phyloP scores from a whole-genome alignment of 176 grass and related monocot genomes.

The Carex myosuroides region DNA sequence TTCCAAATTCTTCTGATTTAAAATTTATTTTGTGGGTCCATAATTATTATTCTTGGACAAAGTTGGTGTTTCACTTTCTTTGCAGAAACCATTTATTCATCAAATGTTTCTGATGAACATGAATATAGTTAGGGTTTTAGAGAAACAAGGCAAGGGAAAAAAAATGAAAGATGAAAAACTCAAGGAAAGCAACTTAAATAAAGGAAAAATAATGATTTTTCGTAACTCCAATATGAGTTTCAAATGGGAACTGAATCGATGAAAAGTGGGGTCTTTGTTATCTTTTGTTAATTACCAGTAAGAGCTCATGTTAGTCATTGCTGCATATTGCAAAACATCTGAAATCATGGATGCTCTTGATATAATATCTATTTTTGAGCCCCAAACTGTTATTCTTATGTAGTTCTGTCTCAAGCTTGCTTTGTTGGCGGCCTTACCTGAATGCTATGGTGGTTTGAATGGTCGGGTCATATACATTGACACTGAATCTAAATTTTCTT shows the following conservation, averaged over 20 bases:
- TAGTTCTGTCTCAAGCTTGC: conserved; percentile 93
- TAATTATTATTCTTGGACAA: background rate
- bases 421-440: conserved; percentile 64
- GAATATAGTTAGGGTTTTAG: background rate
- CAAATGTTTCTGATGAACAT: background rate
- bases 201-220: background rate
- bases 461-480: conserved; percentile 79
- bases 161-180: background rate
- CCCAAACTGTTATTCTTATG: conserved; percentile 18
- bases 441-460: conserved; percentile 75
- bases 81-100: background rate
- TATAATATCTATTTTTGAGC: background rate
- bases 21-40: background rate
- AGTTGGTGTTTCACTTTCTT: background rate
- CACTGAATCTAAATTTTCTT: conserved; percentile 91
- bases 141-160: background rate
- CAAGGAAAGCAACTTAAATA: background rate
- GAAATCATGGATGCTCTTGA: background rate
- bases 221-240: background rate
- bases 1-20: background rate
- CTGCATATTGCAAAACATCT: background rate
- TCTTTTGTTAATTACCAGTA: background rate
- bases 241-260: background rate
- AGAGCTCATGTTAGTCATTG: background rate
- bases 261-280: background rate